Percentiles rank a stretch among this genome's conserved stretches.
These are phyloP conservation scores for Entrophospora sp. DNA, from an alignment of 192 early-diverging fungal species.

Conservation along the genomic window DNA sequence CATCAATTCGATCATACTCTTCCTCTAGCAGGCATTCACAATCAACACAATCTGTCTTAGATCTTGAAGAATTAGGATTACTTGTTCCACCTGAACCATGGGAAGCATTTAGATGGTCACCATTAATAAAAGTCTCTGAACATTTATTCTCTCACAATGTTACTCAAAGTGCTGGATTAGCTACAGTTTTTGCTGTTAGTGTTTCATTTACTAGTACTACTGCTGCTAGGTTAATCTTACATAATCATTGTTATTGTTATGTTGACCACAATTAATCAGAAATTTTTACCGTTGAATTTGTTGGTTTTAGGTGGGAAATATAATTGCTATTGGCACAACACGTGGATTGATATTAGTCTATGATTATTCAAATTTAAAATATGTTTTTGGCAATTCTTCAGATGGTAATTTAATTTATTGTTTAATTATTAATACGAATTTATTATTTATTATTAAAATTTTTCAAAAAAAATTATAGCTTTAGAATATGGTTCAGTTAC, in stretches of 20 bases:
- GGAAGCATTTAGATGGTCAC: slow-evolving; percentile 53
- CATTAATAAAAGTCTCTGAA: slow-evolving; percentile 44
- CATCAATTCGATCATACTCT: slow-evolving; percentile 26
- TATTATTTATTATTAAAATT: slow-evolving; percentile 15
- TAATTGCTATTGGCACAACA: slow-evolving; percentile 52
- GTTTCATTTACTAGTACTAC: too few relatives aligned
- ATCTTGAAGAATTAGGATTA: slow-evolving; percentile 19
- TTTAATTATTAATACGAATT: not conserved
- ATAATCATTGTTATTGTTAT: too few relatives aligned
- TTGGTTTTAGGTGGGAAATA: slow-evolving; percentile 35
- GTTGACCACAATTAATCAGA: too few relatives aligned
- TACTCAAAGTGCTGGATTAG: slow-evolving; percentile 28
- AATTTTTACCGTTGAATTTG: not conserved
- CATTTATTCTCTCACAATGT: slow-evolving; percentile 42
- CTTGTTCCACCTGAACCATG: slow-evolving; percentile 34
- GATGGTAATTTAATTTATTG: slow-evolving; percentile 21
- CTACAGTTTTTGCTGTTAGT: slow-evolving; percentile 33
- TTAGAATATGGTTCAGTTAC: slow-evolving; percentile 46
- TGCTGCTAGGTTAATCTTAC: too few relatives aligned
- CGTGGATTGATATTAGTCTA: slow-evolving; percentile 49
- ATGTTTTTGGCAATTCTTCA: slow-evolving; percentile 26
- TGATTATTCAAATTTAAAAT: slow-evolving; percentile 37
- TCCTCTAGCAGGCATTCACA: slow-evolving; percentile 25
- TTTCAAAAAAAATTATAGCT: slow-evolving; percentile 28
- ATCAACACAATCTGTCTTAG: slow-evolving; percentile 12